Percentiles rank a stretch among this genome's conserved stretches.
These are phyloP conservation scores for Podila minutissima DNA, from an alignment of 192 early-diverging fungal species.

Conservation along the genomic window DNA sequence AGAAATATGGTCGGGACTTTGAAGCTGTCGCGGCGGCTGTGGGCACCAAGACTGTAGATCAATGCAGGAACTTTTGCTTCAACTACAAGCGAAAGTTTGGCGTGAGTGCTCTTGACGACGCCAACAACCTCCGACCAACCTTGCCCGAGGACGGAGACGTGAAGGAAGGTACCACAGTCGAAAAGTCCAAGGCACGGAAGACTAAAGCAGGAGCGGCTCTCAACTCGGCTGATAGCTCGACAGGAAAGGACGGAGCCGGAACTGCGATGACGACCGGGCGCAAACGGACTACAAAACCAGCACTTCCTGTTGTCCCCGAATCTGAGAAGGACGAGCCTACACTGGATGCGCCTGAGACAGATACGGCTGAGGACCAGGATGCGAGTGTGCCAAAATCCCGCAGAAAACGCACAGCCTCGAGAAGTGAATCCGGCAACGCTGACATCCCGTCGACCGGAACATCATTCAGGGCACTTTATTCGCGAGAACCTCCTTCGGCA, in stretches of 20 bases:
- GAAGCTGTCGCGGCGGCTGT: slow-evolving; percentile 73
- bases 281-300: not conserved
- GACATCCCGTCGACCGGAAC: slow-evolving; percentile 2
- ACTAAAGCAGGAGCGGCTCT: not conserved
- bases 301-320: not conserved
- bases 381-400: slow-evolving; percentile 9
- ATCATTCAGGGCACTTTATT: slow-evolving; percentile 42
- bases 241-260: not conserved
- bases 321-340: not conserved
- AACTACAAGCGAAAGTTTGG: slow-evolving; percentile 78
- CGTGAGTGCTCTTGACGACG: slow-evolving; percentile 61
- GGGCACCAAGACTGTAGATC: slow-evolving; percentile 79
- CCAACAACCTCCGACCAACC: slow-evolving; percentile 10
- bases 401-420: slow-evolving; percentile 27
- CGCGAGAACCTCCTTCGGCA: slow-evolving; percentile 27
- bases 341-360: not conserved
- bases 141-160: slow-evolving; percentile 1
- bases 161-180: slow-evolving; percentile 12
- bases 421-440: slow-evolving; percentile 9
- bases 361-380: slow-evolving; percentile 14
- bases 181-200: not conserved
- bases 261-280: not conserved
- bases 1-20: slow-evolving; percentile 76
- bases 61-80: slow-evolving; percentile 83
- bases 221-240: not conserved